Evolutionary conservation across 306 rosid genomes (phyloP).

Genomic region (barrel medic (Medicago truncatula)): MtrunA17r5.0-ANR NC_053046.1:975501-976000

Average conservation of each 20-base stretch:
- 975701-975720: slow-evolving; percentile 30
- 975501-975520: slow-evolving; percentile 1
- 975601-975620: neutral
- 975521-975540: neutral
- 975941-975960: slow-evolving; percentile 26
- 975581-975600: slow-evolving; percentile 10
- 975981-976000: neutral
- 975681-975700: slow-evolving; percentile 41
- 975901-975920: neutral
- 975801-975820: slow-evolving; percentile 32
- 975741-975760: neutral
- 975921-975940: neutral
- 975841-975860: slow-evolving; percentile 34
- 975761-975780: slow-evolving; percentile 6
- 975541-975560: neutral
- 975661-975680: slow-evolving; percentile 43
- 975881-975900: neutral
- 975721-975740: slow-evolving; percentile 4
- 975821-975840: slow-evolving; percentile 19
- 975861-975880: neutral
- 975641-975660: slow-evolving; percentile 5
- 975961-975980: neutral
- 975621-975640: slow-evolving; percentile 33
- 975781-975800: slow-evolving; percentile 7
- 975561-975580: neutral